A percentile compares a stretch with the other conserved stretches of the same genome.
These are phyloP conservation scores for Sporisorium reilianum DNA, from an alignment of 1,284 basidiomycete species.

Conservation along the genomic window DNA sequence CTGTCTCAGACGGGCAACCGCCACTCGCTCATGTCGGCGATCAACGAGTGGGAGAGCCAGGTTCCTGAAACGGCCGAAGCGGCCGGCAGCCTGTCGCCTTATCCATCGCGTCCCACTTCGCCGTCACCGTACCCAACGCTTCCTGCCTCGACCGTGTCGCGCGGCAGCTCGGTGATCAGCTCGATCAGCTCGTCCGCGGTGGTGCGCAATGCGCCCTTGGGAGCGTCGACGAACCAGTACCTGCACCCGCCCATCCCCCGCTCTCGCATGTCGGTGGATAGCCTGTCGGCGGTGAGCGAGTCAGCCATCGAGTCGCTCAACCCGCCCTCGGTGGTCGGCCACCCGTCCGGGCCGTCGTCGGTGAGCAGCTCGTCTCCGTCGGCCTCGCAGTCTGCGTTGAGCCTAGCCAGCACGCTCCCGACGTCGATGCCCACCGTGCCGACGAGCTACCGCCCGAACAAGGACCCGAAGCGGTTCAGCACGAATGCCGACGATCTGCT, in stretches of 20 bases:
- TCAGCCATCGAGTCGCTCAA: constrained; percentile 29
- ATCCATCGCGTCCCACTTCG: constrained; percentile 39
- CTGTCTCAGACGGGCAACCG: constrained; percentile 37
- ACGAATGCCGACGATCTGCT: constrained; percentile 58
- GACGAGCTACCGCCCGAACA: constrained; percentile 54
- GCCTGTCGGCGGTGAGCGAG: constrained; percentile 18
- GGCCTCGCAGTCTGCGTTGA: constrained; percentile 49
- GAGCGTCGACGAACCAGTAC: constrained; percentile 62
- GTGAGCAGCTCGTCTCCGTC: constrained; percentile 41
- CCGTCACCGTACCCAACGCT: constrained; percentile 43
- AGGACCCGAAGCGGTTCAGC: constrained; percentile 54
- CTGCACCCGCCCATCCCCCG: constrained; percentile 52
- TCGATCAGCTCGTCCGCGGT: constrained; percentile 48
- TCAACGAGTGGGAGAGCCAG: constrained; percentile 65
- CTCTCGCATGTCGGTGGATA: constrained; percentile 42
- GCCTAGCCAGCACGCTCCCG: constrained; percentile 42
- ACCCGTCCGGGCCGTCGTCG: constrained; percentile 26
- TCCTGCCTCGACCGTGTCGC: constrained; percentile 51
- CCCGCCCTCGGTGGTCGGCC: constrained; percentile 16
- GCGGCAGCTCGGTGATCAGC: constrained; percentile 52
- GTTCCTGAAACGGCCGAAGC: constrained; percentile 29
- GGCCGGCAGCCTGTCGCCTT: constrained; percentile 19
- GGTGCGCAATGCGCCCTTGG: constrained; percentile 61
- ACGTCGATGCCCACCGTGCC: constrained; percentile 53
- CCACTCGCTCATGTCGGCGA: constrained; percentile 59